Evolutionary conservation across 257 asterid genomes (phyloP).

Genomic region (Hygrophila difformis): DNA sequence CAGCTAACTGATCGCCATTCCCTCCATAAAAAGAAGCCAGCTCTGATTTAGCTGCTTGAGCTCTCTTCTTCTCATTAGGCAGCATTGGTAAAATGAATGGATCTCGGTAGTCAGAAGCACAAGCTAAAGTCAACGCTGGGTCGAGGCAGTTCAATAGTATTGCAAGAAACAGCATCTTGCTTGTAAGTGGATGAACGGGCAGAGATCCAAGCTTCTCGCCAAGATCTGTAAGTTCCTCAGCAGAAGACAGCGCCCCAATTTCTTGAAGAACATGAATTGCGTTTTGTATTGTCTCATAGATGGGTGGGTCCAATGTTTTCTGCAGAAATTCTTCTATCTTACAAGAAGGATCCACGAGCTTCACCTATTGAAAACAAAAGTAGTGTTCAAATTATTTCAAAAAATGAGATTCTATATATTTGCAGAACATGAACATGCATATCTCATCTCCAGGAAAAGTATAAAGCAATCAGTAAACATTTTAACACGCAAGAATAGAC

Average conservation of each 20-base stretch:
- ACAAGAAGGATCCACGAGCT: slow-evolving; percentile 70
- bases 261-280: slow-evolving; percentile 73
- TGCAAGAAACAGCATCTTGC: slow-evolving; percentile 89
- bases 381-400: not conserved
- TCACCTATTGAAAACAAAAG: slow-evolving; percentile 47
- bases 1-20: slow-evolving; percentile 73
- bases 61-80: slow-evolving; percentile 54
- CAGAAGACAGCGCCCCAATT: slow-evolving; percentile 68
- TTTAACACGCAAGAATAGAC: no score
- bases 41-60: slow-evolving; percentile 58
- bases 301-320: slow-evolving; percentile 85
- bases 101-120: slow-evolving; percentile 67
- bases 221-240: slow-evolving; percentile 78
- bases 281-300: slow-evolving; percentile 68
- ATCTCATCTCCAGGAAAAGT: no score
- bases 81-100: slow-evolving; percentile 75
- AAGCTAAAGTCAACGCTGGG: slow-evolving; percentile 89
- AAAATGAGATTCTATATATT: no score
- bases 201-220: slow-evolving; percentile 80
- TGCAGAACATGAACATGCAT: no score
- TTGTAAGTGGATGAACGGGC: slow-evolving; percentile 83
- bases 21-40: slow-evolving; percentile 79
- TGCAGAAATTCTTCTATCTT: slow-evolving; percentile 69
- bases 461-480: no score
- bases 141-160: slow-evolving; percentile 78